Base-by-base conservation (phyloP, 2,329 filamentous ascomycete genomes). In the Fusarium siculi region DNA sequence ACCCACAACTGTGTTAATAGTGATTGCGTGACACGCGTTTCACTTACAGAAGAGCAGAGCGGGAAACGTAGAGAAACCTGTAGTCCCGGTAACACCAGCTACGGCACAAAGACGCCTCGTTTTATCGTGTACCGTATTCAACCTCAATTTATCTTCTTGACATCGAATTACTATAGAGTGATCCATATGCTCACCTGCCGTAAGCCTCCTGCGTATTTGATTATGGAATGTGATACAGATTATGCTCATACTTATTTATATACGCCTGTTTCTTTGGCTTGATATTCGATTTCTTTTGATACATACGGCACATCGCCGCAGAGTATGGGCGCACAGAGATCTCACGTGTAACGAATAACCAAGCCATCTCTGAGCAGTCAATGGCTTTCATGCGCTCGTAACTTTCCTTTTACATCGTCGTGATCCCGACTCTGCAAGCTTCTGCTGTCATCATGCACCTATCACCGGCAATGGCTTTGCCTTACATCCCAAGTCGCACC, bases 21-120 rank as follows among this genome's bases (percentile, higher is more conserved):
- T 32, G 58, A 30, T 62, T 73, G 65, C 40, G 69, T 66, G 43
- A 59, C 60, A 49, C 53, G 9, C n/a, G 59, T 73, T 73, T 66
- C 65, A 70, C 42, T 25, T 62, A 40, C 47, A 61, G 11, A 56
- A 47, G 43, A 56, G 32, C n/a, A 49, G 34, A 55, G 47, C 34
- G 56, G 58, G 64, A 62, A 64, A 44, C 14, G 36, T 25, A 43
- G 21, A 36, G 69, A 39, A 70, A 37, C 39, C 55, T 59, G 65
- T 60, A 66, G 62, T 30, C 43, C 18, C 46, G 44, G 65, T 53
- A 43, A 40, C 54, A 43, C 49, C 15, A 43, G 18, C 47, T 40
- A 58, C 50, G 25, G n/a, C 30, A 65, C 47, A 58, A 44, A 53
- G 37, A 37, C 46, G 18, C 40, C 30, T 34, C 49, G 16, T n/a